phyloP scores from a whole-genome alignment of 768 basidiomycete species.

The Gautieria morchelliformis region DNA sequence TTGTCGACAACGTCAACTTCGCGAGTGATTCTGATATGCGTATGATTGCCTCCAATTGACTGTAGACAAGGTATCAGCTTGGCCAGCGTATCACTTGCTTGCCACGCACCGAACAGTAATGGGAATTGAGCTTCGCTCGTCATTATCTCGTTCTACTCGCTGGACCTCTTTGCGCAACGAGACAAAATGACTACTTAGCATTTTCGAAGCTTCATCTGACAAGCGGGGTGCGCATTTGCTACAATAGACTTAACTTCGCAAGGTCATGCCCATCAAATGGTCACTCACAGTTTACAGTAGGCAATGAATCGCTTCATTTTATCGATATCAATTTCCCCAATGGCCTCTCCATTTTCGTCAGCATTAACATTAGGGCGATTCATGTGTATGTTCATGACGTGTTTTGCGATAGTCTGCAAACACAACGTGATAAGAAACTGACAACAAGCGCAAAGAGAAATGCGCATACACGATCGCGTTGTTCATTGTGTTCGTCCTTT shows the following conservation, averaged over 20 bases:
- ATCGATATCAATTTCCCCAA: conserved; percentile 89
- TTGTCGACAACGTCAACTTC: conserved; percentile 81
- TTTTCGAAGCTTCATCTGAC: conserved; percentile 89
- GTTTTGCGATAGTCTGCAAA: conserved; percentile 83
- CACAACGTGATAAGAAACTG: neutral
- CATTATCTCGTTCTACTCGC: conserved; percentile 92
- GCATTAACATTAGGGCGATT: conserved; percentile 63
- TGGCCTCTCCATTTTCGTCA: conserved; percentile 54
- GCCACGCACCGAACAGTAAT: conserved; percentile 84
- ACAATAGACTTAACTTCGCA: neutral
- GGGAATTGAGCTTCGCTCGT: conserved; percentile 95
- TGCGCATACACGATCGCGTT: conserved; percentile 66
- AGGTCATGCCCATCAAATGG: neutral
- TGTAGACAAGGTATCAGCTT: conserved; percentile 14
- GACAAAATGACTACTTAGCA: conserved; percentile 94
- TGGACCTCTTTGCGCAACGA: conserved; percentile 87
- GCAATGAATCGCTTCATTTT: conserved; percentile 98
- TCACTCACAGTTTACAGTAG: conserved; percentile 81
- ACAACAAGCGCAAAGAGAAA: neutral
- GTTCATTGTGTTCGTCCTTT: conserved; percentile 95
- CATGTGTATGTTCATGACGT: conserved; percentile 99
- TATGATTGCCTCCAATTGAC: conserved; percentile 96
- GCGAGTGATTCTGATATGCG: conserved; percentile 97
- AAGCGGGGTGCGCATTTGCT: conserved; percentile 96
- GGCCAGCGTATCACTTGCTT: neutral